Percentiles rank a stretch among this genome's conserved stretches.
Evolutionary conservation across 2,329 filamentous ascomycete species (phyloP).

Genomic region (Didymella pinodella): DNA sequence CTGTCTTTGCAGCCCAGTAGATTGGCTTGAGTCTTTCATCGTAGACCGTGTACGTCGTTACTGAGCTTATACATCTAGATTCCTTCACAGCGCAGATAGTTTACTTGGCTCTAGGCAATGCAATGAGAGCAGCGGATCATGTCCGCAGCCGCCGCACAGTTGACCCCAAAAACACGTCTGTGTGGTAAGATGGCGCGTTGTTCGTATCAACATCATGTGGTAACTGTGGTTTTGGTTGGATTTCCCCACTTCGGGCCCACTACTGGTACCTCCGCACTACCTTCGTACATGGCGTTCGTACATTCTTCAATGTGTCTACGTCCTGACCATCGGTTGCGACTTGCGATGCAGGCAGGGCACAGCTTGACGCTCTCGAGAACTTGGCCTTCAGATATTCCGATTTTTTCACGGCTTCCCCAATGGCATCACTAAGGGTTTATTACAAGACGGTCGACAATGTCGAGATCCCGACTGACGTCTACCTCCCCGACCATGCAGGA

Average conservation of each 20-base stretch:
- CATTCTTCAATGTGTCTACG: background rate
- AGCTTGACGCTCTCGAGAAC: background rate
- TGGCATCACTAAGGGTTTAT: slow-evolving; percentile 13
- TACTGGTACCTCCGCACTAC: background rate
- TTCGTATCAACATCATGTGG: background rate
- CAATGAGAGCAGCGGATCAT: background rate
- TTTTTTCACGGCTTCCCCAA: background rate
- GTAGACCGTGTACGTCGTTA: background rate
- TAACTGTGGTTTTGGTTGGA: background rate
- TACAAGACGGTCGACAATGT: slow-evolving; percentile 20
- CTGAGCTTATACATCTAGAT: background rate
- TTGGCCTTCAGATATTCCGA: background rate
- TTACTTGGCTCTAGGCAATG: background rate
- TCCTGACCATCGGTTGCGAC: background rate
- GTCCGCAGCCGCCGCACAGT: background rate
- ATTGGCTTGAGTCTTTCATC: background rate
- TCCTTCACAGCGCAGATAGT: background rate
- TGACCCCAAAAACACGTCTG: background rate
- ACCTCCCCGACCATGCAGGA: slow-evolving; percentile 1
- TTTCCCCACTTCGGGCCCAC: slow-evolving; percentile 9
- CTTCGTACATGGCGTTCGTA: slow-evolving; percentile 12
- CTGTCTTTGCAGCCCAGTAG: background rate
- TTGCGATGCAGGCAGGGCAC: background rate
- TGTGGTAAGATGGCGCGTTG: background rate
- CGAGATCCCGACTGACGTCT: slow-evolving; percentile 26